Evolutionary conservation across 1,284 basidiomycete genomes (phyloP), one percentile per base, ranked within the genome.

Genomic region (Paramarasmius palmivorus): DNA sequence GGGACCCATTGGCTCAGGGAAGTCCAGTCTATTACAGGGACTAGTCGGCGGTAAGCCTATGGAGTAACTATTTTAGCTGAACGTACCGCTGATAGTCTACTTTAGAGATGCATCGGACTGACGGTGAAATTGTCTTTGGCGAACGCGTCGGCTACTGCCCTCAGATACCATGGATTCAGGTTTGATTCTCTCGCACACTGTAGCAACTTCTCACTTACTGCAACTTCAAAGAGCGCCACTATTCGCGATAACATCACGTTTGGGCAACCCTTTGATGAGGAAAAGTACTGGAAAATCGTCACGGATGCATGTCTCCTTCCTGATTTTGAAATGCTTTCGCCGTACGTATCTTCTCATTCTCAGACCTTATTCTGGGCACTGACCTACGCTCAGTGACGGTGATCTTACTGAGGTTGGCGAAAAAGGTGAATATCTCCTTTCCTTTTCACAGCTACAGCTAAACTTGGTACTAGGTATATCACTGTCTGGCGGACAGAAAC

Each of bases 401-500:
- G 92, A 96, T 64, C 65, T 88, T 55, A 96, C 94, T 0, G 91
- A 93, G 67, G 93, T 95, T 46, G 93, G 93, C 17, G 93, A 95
- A 70, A 90, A 87, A 71, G 86, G 44, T 46, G 15, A 44, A 25
- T 29, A 48, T 25, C 25, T 23, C 42, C 36, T 25, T n/a, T n/a
- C n/a, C n/a, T n/a, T n/a, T n/a, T n/a, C n/a, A n/a, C n/a, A n/a
- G n/a, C n/a, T n/a, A n/a, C n/a, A n/a, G n/a, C n/a, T n/a, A n/a
- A n/a, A n/a, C n/a, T n/a, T n/a, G n/a, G n/a, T n/a, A n/a, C n/a
- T 81, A 75, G 88, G 88, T 15, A 89, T 93, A 49, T 88, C 86
- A 15, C 78, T 93, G 7, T 90, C 86, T 34, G 91, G 93, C 8
- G 92, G 91, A 1, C 89, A 92, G 67, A 88, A 88, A 62, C 88